Evolutionary conservation across 148 eudicot species (phyloP).

Genomic region (Silene uniflora): DNA sequence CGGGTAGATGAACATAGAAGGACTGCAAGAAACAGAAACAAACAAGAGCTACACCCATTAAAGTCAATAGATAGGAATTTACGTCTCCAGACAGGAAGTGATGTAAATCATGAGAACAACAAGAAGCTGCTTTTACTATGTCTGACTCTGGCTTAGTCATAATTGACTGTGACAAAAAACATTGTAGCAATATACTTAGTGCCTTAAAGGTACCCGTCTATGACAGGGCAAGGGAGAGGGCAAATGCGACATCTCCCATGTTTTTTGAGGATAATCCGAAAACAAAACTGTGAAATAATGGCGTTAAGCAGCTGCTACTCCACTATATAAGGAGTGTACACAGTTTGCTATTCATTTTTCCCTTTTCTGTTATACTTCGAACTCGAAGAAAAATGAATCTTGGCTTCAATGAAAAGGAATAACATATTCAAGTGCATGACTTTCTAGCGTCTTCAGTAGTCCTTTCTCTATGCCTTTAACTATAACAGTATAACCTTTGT

Average conservation of each 20-base stretch:
- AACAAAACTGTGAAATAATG: neutral
- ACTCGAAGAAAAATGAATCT: neutral
- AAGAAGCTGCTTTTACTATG: too few relatives aligned
- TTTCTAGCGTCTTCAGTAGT: neutral
- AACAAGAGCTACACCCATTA: conserved; percentile 13
- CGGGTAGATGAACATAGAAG: conserved; percentile 80
- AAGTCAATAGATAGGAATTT: conserved; percentile 8
- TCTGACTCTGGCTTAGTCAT: too few relatives aligned
- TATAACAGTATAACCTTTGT: neutral
- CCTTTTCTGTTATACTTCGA: neutral
- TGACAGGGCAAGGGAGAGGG: neutral
- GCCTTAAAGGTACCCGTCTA: neutral
- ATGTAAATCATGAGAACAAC: neutral
- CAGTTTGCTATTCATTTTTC: neutral
- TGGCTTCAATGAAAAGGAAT: neutral
- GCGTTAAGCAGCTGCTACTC: neutral
- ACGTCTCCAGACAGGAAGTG: neutral
- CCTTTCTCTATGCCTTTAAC: conserved; percentile 2
- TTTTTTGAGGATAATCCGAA: neutral
- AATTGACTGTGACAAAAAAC: neutral
- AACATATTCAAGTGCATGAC: neutral
- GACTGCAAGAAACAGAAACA: conserved; percentile 50
- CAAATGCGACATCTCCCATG: neutral
- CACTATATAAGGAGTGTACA: neutral
- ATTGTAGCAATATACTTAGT: neutral